Evolutionary conservation across 176 grass and related monocot species (phyloP).

Genomic region (Carex pumila): DNA sequence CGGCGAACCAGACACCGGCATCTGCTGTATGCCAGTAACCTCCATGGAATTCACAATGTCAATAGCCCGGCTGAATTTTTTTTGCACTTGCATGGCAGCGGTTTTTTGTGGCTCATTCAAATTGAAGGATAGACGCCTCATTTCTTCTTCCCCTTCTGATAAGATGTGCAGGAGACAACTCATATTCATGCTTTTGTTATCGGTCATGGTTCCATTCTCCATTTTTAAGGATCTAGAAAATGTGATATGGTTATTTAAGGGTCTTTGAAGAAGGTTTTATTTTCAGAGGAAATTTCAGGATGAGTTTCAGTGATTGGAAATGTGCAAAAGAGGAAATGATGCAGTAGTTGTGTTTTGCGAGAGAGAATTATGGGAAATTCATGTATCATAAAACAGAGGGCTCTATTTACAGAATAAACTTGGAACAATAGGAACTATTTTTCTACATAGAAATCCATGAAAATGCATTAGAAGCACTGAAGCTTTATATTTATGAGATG

Average conservation of each 20-base stretch:
- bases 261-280: not conserved
- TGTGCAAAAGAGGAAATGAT: not conserved
- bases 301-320: not conserved
- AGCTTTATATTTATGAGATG: not conserved
- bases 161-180: constrained; percentile 39
- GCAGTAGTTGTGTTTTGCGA: not conserved
- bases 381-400: not conserved
- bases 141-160: constrained; percentile 49
- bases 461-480: not conserved
- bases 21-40: not conserved
- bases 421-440: not conserved
- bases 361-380: not conserved
- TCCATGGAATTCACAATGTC: constrained; percentile 39
- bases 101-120: constrained; percentile 19
- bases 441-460: not conserved
- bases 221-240: not conserved
- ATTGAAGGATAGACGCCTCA: constrained; percentile 5
- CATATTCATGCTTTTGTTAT: constrained; percentile 2
- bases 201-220: not conserved
- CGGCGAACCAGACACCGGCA: constrained; percentile 37
- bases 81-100: constrained; percentile 6
- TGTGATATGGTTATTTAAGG: not conserved
- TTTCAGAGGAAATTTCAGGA: not conserved
- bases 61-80: constrained; percentile 31
- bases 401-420: not conserved